phyloP scores from a whole-genome alignment of 768 basidiomycete genomes.

The Pleurotus salmoneostramineus region DNA sequence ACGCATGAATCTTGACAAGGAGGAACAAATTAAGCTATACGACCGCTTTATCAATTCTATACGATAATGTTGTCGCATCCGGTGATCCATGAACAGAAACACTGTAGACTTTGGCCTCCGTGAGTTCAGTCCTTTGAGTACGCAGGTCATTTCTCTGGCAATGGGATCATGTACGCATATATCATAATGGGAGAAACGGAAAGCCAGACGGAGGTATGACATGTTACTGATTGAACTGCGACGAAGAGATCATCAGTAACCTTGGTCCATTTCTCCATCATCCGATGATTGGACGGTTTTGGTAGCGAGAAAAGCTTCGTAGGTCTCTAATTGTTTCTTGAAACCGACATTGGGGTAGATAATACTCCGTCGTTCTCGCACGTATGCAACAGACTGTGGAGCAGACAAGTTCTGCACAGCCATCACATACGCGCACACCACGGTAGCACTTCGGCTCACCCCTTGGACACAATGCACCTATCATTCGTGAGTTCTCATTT shows the following conservation, averaged over 20 bases:
- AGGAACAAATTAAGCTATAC: slow-evolving; percentile 36
- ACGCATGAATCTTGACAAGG: slow-evolving; percentile 46
- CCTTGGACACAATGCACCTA: slow-evolving; percentile 80
- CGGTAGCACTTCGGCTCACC: slow-evolving; percentile 70
- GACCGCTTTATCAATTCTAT: background rate
- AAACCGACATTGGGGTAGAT: slow-evolving; percentile 69
- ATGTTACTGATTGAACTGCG: too few species aligned
- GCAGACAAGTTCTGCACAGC: slow-evolving; percentile 48
- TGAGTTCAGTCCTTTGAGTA: too few species aligned
- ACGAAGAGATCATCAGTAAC: too few species aligned
- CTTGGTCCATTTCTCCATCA: too few species aligned
- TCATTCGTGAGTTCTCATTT: slow-evolving; percentile 1
- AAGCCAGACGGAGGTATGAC: too few species aligned
- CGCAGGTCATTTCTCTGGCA: too few species aligned
- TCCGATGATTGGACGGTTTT: too few species aligned
- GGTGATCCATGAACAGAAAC: too few species aligned
- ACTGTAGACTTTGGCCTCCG: too few species aligned
- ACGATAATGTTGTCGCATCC: too few species aligned
- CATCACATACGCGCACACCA: slow-evolving; percentile 71
- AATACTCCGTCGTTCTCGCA: slow-evolving; percentile 53
- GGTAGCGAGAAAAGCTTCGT: slow-evolving; percentile 20
- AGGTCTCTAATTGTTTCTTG: slow-evolving; percentile 48
- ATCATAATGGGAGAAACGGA: too few species aligned
- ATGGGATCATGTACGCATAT: too few species aligned
- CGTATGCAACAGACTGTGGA: slow-evolving; percentile 49